These are phyloP conservation scores for Citrullus amarus DNA, from an alignment of 306 rosid species.

Conservation along the genomic window DNA sequence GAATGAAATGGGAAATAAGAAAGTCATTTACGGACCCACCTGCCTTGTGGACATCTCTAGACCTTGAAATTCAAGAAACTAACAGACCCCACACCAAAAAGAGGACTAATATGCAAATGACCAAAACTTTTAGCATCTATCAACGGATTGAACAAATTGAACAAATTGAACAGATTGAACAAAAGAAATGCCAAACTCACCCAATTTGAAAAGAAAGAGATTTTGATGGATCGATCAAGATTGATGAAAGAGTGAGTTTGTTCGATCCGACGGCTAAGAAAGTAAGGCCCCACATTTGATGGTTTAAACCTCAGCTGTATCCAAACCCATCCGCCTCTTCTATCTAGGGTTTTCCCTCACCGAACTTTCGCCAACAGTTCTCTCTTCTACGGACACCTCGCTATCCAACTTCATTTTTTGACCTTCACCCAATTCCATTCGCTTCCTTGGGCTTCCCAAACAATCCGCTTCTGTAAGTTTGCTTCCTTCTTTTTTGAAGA, in stretches of 20 bases:
- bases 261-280: not conserved
- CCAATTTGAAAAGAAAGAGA: not conserved
- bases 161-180: too few relatives aligned
- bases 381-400: not conserved
- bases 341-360: conserved; percentile 9
- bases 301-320: not conserved
- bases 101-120: too few relatives aligned
- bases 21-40: too few relatives aligned
- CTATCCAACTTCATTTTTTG: not conserved
- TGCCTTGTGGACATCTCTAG: too few relatives aligned
- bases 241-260: not conserved
- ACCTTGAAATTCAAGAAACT: too few relatives aligned
- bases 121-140: too few relatives aligned
- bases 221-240: not conserved
- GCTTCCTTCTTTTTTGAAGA: not conserved
- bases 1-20: too few relatives aligned
- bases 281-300: not conserved
- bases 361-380: not conserved
- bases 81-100: too few relatives aligned
- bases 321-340: not conserved
- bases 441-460: not conserved
- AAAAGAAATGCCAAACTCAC: not conserved
- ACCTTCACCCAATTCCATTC: not conserved
- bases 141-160: too few relatives aligned
- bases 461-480: not conserved